Conservation (phyloP, 345 rosid genomes). For the Pistacia atlantica region DNA sequence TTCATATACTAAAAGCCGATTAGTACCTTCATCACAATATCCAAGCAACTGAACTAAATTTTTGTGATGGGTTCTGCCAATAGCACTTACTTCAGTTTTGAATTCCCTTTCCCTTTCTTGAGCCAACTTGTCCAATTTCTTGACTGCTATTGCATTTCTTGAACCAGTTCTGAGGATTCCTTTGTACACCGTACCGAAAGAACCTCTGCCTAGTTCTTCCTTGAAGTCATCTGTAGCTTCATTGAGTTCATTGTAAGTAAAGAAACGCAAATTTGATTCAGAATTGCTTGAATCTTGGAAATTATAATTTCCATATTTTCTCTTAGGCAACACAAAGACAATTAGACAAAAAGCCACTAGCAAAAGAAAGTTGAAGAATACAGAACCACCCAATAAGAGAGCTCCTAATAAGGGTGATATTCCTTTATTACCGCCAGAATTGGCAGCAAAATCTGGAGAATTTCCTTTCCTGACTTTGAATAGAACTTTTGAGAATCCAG, state of each 20-base stretch:
- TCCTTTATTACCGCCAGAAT: not conserved
- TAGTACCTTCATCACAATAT: slow-evolving; percentile 24
- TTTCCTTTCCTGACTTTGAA: slow-evolving; percentile 21
- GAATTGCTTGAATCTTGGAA: not conserved
- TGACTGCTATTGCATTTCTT: slow-evolving; percentile 23
- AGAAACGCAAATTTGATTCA: slow-evolving; percentile 22
- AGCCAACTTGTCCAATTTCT: slow-evolving; percentile 28
- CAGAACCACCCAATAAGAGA: slow-evolving; percentile 22
- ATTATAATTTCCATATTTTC: not conserved
- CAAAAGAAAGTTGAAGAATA: slow-evolving; percentile 11
- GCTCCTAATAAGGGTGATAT: slow-evolving; percentile 9
- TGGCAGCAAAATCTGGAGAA: not conserved
- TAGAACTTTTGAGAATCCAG: slow-evolving; percentile 10
- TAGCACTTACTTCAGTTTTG: slow-evolving; percentile 31
- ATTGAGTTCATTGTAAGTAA: slow-evolving; percentile 23
- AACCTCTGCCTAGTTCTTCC: slow-evolving; percentile 39
- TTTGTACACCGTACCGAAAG: slow-evolving; percentile 38
- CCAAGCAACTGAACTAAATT: slow-evolving; percentile 29
- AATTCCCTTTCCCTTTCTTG: slow-evolving; percentile 30
- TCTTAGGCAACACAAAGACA: not conserved
- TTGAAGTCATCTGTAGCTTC: slow-evolving; percentile 30
- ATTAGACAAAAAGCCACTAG: slow-evolving; percentile 4
- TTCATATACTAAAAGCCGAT: slow-evolving; percentile 27
- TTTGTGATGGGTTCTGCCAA: slow-evolving; percentile 32
- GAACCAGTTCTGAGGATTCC: slow-evolving; percentile 22